These are phyloP conservation scores for Candida dubliniensis DNA, from an alignment of 1,139 yeast species.

Conservation along the genomic window DNA sequence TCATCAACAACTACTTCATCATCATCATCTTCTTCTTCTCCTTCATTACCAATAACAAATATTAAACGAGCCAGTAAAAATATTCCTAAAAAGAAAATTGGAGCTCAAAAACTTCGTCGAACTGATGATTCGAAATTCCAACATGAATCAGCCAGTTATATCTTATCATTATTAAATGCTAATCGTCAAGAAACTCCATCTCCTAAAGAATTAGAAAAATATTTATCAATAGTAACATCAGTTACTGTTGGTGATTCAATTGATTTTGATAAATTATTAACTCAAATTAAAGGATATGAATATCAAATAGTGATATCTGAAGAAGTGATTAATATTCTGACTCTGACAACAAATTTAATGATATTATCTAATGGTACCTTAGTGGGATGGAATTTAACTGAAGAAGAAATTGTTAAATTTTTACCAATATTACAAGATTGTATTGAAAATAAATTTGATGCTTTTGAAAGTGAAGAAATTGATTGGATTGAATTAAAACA, in stretches of 20 bases:
- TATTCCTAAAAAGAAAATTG: constrained; percentile 23
- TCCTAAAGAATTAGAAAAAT: constrained; percentile 25
- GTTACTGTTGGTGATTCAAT: constrained; percentile 71
- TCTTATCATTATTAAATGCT: constrained; percentile 29
- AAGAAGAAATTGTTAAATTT: constrained; percentile 48
- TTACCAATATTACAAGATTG: constrained; percentile 44
- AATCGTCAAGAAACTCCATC: constrained; percentile 19
- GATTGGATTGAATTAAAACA: constrained; percentile 64
- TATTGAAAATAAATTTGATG: constrained; percentile 41
- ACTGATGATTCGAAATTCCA: constrained; percentile 25
- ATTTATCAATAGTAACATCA: constrained; percentile 47
- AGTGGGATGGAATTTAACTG: constrained; percentile 79
- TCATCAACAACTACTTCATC: not conserved
- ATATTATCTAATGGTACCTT: constrained; percentile 71
- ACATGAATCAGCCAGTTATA: constrained; percentile 23
- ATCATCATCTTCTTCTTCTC: no score
- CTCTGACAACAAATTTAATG: constrained; percentile 48
- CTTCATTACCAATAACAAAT: not conserved
- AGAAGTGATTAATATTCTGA: constrained; percentile 57
- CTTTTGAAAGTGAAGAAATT: constrained; percentile 79
- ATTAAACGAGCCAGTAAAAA: constrained; percentile 8
- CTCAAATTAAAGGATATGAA: constrained; percentile 33
- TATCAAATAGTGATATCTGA: constrained; percentile 57
- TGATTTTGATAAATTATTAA: constrained; percentile 47
- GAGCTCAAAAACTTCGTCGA: constrained; percentile 28